Base-by-base conservation (phyloP, 2,329 filamentous ascomycete species). In the Ceratocystis destructans region DNA sequence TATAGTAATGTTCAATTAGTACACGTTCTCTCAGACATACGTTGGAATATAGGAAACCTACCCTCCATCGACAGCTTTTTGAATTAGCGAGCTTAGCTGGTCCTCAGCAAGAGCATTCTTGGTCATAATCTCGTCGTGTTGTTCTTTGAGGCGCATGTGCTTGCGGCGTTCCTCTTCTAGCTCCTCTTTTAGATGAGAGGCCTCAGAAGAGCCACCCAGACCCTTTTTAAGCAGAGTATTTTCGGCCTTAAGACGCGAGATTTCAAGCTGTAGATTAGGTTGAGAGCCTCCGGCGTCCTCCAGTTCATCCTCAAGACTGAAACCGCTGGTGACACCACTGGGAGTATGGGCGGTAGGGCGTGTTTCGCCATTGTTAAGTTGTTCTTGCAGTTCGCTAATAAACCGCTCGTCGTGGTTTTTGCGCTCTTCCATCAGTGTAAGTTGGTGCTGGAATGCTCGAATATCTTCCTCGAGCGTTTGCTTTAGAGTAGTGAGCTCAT, bases 261-360 rank as follows among this genome's bases (percentile, higher is more conserved):
- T 72, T 71, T 84, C 81, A 20, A 83, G 73, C 10, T 78, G 77
- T 62, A 82, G 74, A 64, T 77, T 77, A 10, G 74, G 72, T 33
- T 64, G 65, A 10, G 65, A 66, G 2, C 74, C 70, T 10, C 48
- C 33, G 12, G 63, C 65, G 20, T 66, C 69, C 28, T 70, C 69
- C 3, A 87, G 77, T 72, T 87, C 84, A 68, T 86, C 81, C 72
- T 85, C 83, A 7, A 87, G 79, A 68, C 76, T 83, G 50, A 80
- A 76, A 50, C 71, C 69, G 22, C 61, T 48, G n/a, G 44, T 65
- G 28, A 44, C n/a, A n/a, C 28, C 64, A 20, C 37, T 59, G 5
- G 61, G 64, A 4, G 61, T 62, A 15, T 64, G 46, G 17, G 62
- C 37, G 25, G 50, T 20, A 61, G 68, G 69, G 71, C 67, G 68